Evolutionary conservation across 169 alveolate species (phyloP).

Genomic region (Plasmodium malariae): DNA sequence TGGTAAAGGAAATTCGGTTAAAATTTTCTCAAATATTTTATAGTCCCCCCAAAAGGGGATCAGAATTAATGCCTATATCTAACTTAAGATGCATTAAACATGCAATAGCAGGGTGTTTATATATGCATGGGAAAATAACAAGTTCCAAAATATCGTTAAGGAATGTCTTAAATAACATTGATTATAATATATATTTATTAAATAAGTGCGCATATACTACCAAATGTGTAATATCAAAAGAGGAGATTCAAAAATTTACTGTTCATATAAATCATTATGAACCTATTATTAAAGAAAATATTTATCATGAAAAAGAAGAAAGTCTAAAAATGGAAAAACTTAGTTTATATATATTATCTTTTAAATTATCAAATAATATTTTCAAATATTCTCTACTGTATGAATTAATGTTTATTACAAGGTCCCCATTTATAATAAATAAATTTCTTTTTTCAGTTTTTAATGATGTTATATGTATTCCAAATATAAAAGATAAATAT

Average conservation of each 20-base stretch:
- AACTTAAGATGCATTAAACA: constrained; percentile 45
- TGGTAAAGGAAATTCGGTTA: constrained; percentile 29
- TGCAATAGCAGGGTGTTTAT: constrained; percentile 65
- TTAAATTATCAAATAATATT: constrained; percentile 46
- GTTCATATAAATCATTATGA: constrained; percentile 14
- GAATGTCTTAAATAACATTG: constrained; percentile 45
- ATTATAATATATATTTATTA: constrained; percentile 35
- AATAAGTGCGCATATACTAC: not conserved
- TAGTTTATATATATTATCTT: constrained; percentile 35
- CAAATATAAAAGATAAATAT: constrained; percentile 31
- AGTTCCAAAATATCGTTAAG: constrained; percentile 28
- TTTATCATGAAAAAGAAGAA: constrained; percentile 60
- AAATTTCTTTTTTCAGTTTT: constrained; percentile 68
- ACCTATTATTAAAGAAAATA: constrained; percentile 62
- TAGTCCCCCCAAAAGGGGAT: not conserved
- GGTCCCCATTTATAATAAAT: constrained; percentile 66
- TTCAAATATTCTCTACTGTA: constrained; percentile 33
- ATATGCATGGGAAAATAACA: constrained; percentile 50
- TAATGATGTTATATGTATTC: constrained; percentile 63
- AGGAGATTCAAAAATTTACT: not conserved
- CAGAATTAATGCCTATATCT: not conserved
- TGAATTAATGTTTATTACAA: constrained; percentile 70
- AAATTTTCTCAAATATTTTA: constrained; percentile 53
- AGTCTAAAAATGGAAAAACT: constrained; percentile 50
- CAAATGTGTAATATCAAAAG: constrained; percentile 9